Base-by-base conservation (phyloP, 441 rosid genomes). In the Adansonia gregorii region DNA sequence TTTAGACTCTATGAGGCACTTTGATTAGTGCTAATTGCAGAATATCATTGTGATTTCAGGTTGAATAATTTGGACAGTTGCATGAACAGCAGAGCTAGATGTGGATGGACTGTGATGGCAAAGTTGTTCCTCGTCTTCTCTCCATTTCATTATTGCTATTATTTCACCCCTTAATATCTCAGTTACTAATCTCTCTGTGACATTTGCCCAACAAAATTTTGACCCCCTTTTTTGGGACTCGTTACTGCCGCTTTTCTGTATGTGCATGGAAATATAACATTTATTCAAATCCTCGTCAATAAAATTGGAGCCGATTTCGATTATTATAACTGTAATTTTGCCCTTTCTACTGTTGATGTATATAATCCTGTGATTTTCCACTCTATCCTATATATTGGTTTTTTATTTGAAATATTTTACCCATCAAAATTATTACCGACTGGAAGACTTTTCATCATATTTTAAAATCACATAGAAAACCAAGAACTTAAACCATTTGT, bases 31-130 rank as follows among this genome's bases (percentile, higher is more conserved):
- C 39, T 17, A 31, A 43, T 56, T 17, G 9, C 35, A 27, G 17
- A 8, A 48, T 43, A 0, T 20, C 11, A 15, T 63, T 61, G 69
- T 75, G n/a, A 58, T 72, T 66, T 66, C 80, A 80, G 83, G 76
- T 76, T 46, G 45, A 45, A 56, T 64, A 71, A 49, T 52, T 67
- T 68, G 52, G 49, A 66, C 60, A 41, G 72, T 58, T 43, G 76
- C 14, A 27, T 24, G 17, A 10, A 35, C 45, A 52, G 55, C 46
- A 17, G 58, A 19, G 41, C 39, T 8, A 27, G 56, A 22, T 19
- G 17, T 43, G 55, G 46, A 61, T 14, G 22, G 63, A 20, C n/a
- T 60, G 54, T 3, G 7, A 12, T 15, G 72, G 72, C 14, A 11
- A 67, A 51, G 1, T 45, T 31, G 67, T 70, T 39, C 7, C 46